phyloP scores from a whole-genome alignment of 1,139 yeast species.

The Magnusiomyces paraingens region DNA sequence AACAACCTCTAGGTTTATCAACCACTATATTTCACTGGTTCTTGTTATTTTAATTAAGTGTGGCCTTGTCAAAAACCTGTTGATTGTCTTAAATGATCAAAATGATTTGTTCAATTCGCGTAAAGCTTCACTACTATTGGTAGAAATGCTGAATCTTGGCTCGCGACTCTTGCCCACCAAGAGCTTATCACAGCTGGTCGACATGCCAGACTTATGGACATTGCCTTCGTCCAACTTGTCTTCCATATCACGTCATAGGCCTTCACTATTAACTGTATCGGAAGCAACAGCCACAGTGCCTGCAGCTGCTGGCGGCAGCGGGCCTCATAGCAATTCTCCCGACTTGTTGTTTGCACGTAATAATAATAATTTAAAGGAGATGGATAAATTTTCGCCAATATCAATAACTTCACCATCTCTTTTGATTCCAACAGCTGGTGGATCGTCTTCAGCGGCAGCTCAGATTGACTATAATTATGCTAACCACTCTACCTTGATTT shows the following conservation, averaged over 20 bases:
- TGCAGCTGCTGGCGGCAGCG: too few species aligned
- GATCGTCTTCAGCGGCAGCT: too few species aligned
- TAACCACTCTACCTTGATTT: slow-evolving; percentile 30
- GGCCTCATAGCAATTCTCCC: too few species aligned
- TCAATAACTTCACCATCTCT: too few species aligned
- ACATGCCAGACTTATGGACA: background rate
- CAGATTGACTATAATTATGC: too few species aligned
- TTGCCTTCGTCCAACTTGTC: background rate
- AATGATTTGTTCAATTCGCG: slow-evolving; percentile 42
- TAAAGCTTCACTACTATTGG: slow-evolving; percentile 57
- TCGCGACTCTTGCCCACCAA: slow-evolving; percentile 1
- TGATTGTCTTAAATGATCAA: slow-evolving; percentile 43
- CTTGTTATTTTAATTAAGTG: slow-evolving; percentile 50
- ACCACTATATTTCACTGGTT: slow-evolving; percentile 61
- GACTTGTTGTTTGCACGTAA: too few species aligned
- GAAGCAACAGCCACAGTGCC: too few species aligned
- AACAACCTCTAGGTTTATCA: slow-evolving; percentile 22
- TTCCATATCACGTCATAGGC: too few species aligned
- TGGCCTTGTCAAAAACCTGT: slow-evolving; percentile 47
- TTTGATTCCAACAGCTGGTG: too few species aligned
- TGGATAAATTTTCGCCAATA: too few species aligned
- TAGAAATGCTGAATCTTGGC: slow-evolving; percentile 52
- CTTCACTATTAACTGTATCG: too few species aligned
- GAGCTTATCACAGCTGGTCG: background rate
- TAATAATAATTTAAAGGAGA: too few species aligned